Evolutionary conservation across 2,329 filamentous ascomycete genomes (phyloP).

Genomic region (Fusarium avenaceum): DNA sequence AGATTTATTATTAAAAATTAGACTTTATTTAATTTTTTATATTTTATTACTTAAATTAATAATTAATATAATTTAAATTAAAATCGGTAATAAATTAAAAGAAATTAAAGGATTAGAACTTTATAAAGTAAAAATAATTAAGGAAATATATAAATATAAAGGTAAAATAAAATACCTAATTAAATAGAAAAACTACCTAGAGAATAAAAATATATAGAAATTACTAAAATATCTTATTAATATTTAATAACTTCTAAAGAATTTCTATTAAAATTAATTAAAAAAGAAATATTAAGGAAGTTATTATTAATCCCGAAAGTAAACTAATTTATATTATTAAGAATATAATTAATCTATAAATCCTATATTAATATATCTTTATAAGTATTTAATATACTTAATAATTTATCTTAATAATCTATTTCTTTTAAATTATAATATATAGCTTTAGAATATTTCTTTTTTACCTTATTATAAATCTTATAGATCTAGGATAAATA

Average conservation of each 20-base stretch:
- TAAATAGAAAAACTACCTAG: constrained; percentile 31
- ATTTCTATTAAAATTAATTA: not conserved
- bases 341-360: no score
- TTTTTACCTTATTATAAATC: no score
- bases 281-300: no score
- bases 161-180: not conserved
- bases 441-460: no score
- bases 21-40: constrained; percentile 39
- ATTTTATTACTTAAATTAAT: constrained; percentile 18
- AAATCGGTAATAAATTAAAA: not conserved
- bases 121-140: not conserved
- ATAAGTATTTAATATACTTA: no score
- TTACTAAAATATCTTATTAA: constrained; percentile 25
- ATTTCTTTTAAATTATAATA: no score
- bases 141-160: not conserved
- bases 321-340: no score
- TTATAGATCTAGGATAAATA: no score
- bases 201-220: constrained; percentile 42
- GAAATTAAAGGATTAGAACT: not conserved
- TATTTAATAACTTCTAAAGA: not conserved
- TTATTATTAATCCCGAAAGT: no score
- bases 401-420: no score
- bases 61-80: not conserved
- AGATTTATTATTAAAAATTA: constrained; percentile 16
- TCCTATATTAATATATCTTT: no score